Evolutionary conservation across 2,329 filamentous ascomycete species (phyloP), one percentile per base, ranked within the genome.

Genomic region (Ascochyta koolunga): DNA sequence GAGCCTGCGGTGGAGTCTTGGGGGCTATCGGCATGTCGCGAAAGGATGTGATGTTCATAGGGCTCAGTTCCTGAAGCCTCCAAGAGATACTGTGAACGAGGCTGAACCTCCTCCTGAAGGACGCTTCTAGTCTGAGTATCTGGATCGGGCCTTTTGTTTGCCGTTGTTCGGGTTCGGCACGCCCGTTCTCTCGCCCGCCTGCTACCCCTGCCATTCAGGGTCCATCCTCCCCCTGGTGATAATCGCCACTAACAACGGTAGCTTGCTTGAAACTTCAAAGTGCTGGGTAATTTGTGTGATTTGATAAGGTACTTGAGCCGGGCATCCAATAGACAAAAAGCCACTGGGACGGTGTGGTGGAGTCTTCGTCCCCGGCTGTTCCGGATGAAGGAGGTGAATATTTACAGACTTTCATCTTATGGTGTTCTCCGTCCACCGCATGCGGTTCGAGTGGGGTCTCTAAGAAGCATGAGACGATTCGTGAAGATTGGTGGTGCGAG

Each of bases 201-300:
- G 29, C 36, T n/a, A 50, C 19, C 51, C 51, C 41, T 54, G 51
- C 45, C 51, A 32, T n/a, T 50, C 41, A 41, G 51, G 46, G 46
- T 50, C 45, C 51, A 46, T 36, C 29, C 25, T 40, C 35, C 35
- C 51, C 40, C 40, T 54, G 51, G 51, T 54, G 51, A 54, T 54
- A 54, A 35, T 54, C 51, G 51, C 51, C 51, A 54, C 51, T 54
- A 50, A 32, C 8, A 25, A 41, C 19, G 29, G 22, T 50, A 50
- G 51, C 45, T 50, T 36, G 36, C 36, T 41, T 40, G 31, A 45
- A 50, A 41, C 22, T 47, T 50, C 41, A 29, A 39, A 24, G 11
- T 35, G 19, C 35, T 50, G 27, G n/a, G n/a, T n/a, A 22, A 18
- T 11, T 16, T 16, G n/a, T 29, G 40, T 29, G 37, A 18, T 32